Percentiles rank a stretch among this genome's conserved stretches.
Evolutionary conservation across 345 rosid species (phyloP).

Genomic region (Linum tenue): DNA sequence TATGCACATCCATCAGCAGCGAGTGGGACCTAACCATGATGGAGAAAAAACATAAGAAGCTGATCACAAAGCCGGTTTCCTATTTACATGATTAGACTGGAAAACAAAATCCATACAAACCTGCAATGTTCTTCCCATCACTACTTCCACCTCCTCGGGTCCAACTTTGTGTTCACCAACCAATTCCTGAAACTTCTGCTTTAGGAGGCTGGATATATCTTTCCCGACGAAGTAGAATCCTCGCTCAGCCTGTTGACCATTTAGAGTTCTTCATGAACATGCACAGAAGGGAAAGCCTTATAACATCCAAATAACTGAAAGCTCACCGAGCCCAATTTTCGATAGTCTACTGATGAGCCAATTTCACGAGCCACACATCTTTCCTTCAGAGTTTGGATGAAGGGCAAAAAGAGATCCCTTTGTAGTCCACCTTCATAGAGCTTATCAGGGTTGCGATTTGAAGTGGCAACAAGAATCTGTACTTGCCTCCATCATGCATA

Average conservation of each 20-base stretch:
- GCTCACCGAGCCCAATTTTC: conserved; percentile 80
- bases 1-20: conserved; percentile 91
- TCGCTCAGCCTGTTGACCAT: conserved; percentile 60
- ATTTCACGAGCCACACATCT: conserved; percentile 74
- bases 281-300: conserved; percentile 10
- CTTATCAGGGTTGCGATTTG: conserved; percentile 96
- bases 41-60: not conserved
- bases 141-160: conserved; percentile 73
- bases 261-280: not conserved
- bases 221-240: conserved; percentile 85
- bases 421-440: conserved; percentile 97
- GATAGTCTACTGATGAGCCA: conserved; percentile 79
- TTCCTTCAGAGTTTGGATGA: conserved; percentile 81
- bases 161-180: conserved; percentile 44
- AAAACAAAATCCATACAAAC: conserved; percentile 24
- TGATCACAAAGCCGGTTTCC: not conserved
- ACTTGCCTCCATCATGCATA: conserved; percentile 36
- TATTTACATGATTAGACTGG: not conserved
- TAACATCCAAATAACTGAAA: not conserved
- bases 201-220: conserved; percentile 44
- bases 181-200: conserved; percentile 59
- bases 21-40: conserved; percentile 47
- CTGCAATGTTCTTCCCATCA: conserved; percentile 86
- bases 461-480: conserved; percentile 89
- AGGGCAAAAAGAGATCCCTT: conserved; percentile 94